Conservation (phyloP, 768 basidiomycete species). For the Naganishia antarctica region DNA sequence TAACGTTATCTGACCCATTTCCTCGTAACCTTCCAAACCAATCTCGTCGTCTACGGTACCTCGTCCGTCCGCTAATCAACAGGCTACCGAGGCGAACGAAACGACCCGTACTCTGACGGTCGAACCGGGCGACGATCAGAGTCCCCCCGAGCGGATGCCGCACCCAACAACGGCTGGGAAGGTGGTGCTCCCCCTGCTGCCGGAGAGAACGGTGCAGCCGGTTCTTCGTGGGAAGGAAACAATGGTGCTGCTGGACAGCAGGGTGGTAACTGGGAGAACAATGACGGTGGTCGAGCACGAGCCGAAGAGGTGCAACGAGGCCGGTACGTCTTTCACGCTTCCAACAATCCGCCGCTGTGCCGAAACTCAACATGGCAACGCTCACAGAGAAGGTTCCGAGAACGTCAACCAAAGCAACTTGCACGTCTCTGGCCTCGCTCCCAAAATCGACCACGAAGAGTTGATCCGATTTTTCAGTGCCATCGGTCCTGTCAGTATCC, state of each 20-base stretch:
- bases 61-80: constrained; percentile 1
- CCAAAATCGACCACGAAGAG: constrained; percentile 70
- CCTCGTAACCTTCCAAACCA: too few relatives aligned
- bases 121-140: constrained; percentile 23
- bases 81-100: constrained; percentile 28
- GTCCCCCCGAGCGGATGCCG: constrained; percentile 7
- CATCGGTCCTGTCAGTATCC: constrained; percentile 67
- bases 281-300: constrained; percentile 13
- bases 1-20: constrained; percentile 13
- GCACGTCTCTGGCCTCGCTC: constrained; percentile 61
- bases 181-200: not conserved
- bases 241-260: not conserved
- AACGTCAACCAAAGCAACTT: constrained; percentile 64
- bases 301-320: constrained; percentile 23
- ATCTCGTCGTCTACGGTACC: too few relatives aligned
- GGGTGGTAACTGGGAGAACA: constrained; percentile 17
- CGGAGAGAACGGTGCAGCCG: not conserved
- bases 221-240: not conserved
- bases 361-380: too few relatives aligned
- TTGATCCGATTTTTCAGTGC: constrained; percentile 85
- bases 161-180: constrained; percentile 1
- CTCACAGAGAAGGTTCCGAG: constrained; percentile 28
- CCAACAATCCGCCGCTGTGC: too few relatives aligned
- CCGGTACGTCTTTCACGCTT: constrained; percentile 8
- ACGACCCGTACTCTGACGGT: constrained; percentile 26